Evolutionary conservation across 179 eudicot species (phyloP).

Genomic region (Corrigiola litoralis): DNA sequence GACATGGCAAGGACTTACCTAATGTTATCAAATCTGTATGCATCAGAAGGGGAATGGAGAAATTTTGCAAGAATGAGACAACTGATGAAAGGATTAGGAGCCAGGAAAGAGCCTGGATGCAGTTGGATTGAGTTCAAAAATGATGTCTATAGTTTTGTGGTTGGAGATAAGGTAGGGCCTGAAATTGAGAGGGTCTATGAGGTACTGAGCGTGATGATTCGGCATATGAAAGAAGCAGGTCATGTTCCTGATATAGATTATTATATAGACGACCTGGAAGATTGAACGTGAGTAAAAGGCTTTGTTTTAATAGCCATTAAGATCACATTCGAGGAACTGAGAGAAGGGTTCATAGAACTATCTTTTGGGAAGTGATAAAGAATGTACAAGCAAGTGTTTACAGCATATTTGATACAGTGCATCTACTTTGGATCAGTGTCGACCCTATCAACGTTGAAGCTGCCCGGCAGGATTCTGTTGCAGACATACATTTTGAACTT

Average conservation of each 20-base stretch:
- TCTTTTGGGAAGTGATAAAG: background rate
- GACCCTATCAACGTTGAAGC: no score
- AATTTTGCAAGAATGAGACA: conserved; percentile 56
- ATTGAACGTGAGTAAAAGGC: conserved; percentile 21
- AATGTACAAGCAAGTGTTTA: background rate
- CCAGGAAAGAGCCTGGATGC: conserved; percentile 75
- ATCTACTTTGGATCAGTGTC: no score
- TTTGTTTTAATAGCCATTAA: background rate
- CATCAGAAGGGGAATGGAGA: conserved; percentile 65
- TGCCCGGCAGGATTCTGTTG: no score
- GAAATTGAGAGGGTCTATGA: conserved; percentile 45
- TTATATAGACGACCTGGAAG: conserved; percentile 27
- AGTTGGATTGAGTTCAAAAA: conserved; percentile 79
- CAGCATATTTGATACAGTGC: background rate
- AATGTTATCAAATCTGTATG: conserved; percentile 54
- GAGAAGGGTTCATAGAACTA: no score
- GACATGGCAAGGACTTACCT: conserved; percentile 47
- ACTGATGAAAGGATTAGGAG: conserved; percentile 44
- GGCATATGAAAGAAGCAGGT: conserved; percentile 45
- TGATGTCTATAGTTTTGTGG: conserved; percentile 56
- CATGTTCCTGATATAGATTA: conserved; percentile 30
- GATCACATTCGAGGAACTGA: background rate
- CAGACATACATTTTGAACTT: no score
- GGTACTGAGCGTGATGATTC: conserved; percentile 34
- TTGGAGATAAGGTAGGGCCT: conserved; percentile 58